Percentiles rank a stretch among this genome's conserved stretches.
phyloP scores from a whole-genome alignment of 164 flowering plant genomes.

The Buxus sempervirens region DNA sequence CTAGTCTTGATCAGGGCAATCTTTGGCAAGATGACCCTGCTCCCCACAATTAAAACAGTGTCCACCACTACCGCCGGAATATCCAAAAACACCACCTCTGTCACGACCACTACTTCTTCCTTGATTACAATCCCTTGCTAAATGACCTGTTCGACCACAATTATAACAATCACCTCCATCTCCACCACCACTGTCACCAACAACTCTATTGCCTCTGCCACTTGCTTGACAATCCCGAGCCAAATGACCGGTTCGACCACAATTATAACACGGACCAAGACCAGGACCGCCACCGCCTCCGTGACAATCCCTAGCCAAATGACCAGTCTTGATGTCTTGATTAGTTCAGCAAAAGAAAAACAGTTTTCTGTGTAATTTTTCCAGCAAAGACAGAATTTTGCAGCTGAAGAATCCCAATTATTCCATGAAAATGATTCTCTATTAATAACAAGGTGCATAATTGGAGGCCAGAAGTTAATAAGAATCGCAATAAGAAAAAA shows the following conservation, averaged over 20 bases:
- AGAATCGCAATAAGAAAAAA: too few relatives aligned
- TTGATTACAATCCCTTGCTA: slow-evolving; percentile 42
- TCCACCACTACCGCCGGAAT: slow-evolving; percentile 15
- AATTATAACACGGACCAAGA: slow-evolving; percentile 32
- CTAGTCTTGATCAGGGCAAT: slow-evolving; percentile 29
- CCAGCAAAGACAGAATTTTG: too few relatives aligned
- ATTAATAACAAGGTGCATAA: too few relatives aligned
- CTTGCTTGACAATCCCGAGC: slow-evolving; percentile 40
- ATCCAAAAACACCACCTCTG: slow-evolving; percentile 9
- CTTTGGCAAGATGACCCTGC: slow-evolving; percentile 56
- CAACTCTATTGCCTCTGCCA: neutral
- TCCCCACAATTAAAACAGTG: slow-evolving; percentile 44
- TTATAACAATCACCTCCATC: slow-evolving; percentile 16
- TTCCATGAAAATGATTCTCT: too few relatives aligned
- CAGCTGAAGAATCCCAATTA: too few relatives aligned
- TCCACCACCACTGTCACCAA: neutral
- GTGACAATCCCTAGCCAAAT: slow-evolving; percentile 52
- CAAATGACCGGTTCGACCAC: slow-evolving; percentile 53
- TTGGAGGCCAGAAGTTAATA: too few relatives aligned
- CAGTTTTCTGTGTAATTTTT: too few relatives aligned
- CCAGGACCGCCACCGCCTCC: slow-evolving; percentile 9
- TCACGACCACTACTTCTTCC: slow-evolving; percentile 22
- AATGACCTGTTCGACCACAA: slow-evolving; percentile 22
- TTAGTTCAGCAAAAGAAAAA: too few relatives aligned
- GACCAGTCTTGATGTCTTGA: too few relatives aligned